Evolutionary conservation across 306 rosid genomes (phyloP), one percentile per base, ranked within the genome.

Genomic region (Sechiopsis laciniata): DNA sequence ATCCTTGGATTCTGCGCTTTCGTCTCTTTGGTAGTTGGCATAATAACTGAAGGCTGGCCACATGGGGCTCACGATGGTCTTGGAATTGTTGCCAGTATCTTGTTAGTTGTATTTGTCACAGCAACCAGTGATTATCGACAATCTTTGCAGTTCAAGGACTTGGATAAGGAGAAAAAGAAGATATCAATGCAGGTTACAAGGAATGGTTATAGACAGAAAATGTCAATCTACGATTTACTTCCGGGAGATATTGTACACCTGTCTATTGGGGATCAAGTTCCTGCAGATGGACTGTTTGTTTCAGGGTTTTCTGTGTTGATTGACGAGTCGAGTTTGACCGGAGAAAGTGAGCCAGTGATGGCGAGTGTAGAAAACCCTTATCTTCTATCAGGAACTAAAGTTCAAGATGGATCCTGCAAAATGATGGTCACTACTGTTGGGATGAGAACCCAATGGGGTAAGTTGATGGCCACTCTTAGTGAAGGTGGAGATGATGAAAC

Each of bases 381-480:
- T 79, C 96, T 91, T 77, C 96, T 94, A 15, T 94, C 97, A 4
- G 96, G 99, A 61, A 94, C 99, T 22, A 94, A 89, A 80, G 92
- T 94, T 71, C 97, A 88, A 87, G 97, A 91, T 80, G 99, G 96
- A 78, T 89, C 96, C 20, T 88, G 96, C 83, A 89, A 87, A 87
- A 89, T 94, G 99, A 61, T 94, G 85, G 77, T 94, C 16, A 94
- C 97, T 51, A 89, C 90, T 11, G 99, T 90, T 7, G 99, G 99
- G 71, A 94, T 94, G 99, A 87, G 91, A 84, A 94, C 99, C 73
- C 97, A 94, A 76, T 94, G 99, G 99, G 99, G 99, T 11, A 94
- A 94, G 77, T 75, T 94, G 83, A 91, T 90, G 92, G 99, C 95
- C 26, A 94, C 99, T 65, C 96, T 94, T 35, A 86, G 90, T 75